Percentiles rank a stretch among this genome's conserved stretches.
Conservation (phyloP, 768 basidiomycete species). For the Rhodotorula kratochvilovae region DNA sequence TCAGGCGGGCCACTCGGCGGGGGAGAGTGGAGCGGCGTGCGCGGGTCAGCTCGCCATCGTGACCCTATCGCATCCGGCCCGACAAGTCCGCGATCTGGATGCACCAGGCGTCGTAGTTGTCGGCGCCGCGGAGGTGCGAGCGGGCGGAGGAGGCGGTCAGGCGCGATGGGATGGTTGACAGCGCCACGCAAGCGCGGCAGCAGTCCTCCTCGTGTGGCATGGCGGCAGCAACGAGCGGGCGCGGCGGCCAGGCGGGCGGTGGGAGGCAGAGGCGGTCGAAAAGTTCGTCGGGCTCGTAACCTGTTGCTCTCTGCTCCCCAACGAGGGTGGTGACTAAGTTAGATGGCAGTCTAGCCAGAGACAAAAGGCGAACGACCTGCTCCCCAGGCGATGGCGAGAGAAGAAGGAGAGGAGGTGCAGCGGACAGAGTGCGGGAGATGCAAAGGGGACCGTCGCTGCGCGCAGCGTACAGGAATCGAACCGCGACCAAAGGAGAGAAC, state of each 20-base stretch:
- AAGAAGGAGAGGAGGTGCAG: too few relatives aligned
- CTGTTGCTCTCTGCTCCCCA: background rate
- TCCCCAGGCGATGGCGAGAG: too few relatives aligned
- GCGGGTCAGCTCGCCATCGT: background rate
- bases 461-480: too few relatives aligned
- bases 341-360: too few relatives aligned
- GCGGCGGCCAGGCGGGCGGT: background rate
- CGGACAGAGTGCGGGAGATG: too few relatives aligned
- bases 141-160: background rate
- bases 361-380: too few relatives aligned
- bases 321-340: too few relatives aligned
- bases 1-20: background rate
- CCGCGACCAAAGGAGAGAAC: too few relatives aligned
- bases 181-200: background rate
- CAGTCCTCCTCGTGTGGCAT: background rate
- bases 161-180: background rate
- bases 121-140: constrained; percentile 2
- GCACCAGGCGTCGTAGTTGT: constrained; percentile 8
- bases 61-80: background rate
- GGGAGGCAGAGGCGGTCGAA: background rate
- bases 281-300: constrained; percentile 4
- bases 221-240: background rate
- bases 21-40: too few relatives aligned
- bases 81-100: constrained; percentile 1
- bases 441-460: too few relatives aligned